A percentile compares a stretch with the other conserved stretches of the same genome.
Conservation (phyloP, 352 stramenopile genomes). For the Pythium aquatile region DNA sequence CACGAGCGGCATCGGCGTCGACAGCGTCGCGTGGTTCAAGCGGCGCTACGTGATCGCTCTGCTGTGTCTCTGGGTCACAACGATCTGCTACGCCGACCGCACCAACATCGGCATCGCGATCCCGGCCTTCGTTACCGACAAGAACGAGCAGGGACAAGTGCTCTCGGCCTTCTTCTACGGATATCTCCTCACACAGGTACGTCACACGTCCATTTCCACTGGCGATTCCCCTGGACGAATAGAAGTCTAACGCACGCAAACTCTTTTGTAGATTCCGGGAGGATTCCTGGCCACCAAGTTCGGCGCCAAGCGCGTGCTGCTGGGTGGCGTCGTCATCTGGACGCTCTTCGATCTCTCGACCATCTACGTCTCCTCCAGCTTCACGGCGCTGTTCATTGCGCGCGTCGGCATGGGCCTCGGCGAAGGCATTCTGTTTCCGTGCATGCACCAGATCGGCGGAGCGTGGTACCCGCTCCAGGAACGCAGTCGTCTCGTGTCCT, state of each 20-base stretch:
- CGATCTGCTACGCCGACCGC: conserved; percentile 85
- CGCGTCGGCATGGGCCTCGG: conserved; percentile 81
- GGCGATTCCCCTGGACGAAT: not conserved
- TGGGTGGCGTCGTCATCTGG: conserved; percentile 79
- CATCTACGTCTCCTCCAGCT: conserved; percentile 53
- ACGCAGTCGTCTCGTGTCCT: conserved; percentile 71
- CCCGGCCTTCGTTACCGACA: conserved; percentile 68
- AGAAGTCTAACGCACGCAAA: not conserved
- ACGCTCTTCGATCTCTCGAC: conserved; percentile 85
- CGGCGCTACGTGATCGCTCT: conserved; percentile 73
- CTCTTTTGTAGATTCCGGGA: conserved; percentile 52
- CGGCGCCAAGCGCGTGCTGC: conserved; percentile 70
- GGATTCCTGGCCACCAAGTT: conserved; percentile 70
- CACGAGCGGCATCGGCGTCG: conserved; percentile 2
- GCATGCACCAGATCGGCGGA: conserved; percentile 85
- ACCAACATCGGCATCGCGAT: conserved; percentile 88
- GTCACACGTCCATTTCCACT: not conserved
- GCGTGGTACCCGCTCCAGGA: conserved; percentile 84
- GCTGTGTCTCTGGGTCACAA: conserved; percentile 73
- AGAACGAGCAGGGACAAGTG: conserved; percentile 76
- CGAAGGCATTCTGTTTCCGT: conserved; percentile 86
- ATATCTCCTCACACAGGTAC: conserved; percentile 84
- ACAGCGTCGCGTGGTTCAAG: conserved; percentile 19
- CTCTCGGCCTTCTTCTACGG: conserved; percentile 87
- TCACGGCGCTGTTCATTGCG: conserved; percentile 70